These are phyloP conservation scores for Rhodotorula diobovata DNA, from an alignment of 768 basidiomycete species.

Conservation along the genomic window DNA sequence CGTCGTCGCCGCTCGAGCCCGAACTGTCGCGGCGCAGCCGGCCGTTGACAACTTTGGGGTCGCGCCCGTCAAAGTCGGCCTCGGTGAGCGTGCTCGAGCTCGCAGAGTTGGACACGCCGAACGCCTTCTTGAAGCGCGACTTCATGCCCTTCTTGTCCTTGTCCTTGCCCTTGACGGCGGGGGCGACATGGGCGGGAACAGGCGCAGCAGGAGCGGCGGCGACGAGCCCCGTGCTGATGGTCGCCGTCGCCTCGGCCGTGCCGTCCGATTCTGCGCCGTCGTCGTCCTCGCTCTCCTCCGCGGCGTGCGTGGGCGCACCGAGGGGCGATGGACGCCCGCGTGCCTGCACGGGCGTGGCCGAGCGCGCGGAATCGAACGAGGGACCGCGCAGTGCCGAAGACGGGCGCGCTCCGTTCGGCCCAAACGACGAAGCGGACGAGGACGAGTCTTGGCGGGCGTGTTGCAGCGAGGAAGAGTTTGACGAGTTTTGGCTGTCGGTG, in stretches of 20 bases:
- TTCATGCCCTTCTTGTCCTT: constrained; percentile 38
- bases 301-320: background rate
- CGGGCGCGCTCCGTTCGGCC: background rate
- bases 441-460: background rate
- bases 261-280: constrained; percentile 30
- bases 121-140: constrained; percentile 37
- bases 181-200: background rate
- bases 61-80: constrained; percentile 19
- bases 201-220: background rate
- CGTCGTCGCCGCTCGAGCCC: background rate
- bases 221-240: constrained; percentile 1
- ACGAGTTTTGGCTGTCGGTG: constrained; percentile 20
- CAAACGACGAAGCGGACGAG: background rate
- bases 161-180: background rate
- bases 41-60: constrained; percentile 3
- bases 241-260: constrained; percentile 27
- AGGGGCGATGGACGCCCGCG: constrained; percentile 11
- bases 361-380: constrained; percentile 24
- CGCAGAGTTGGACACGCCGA: constrained; percentile 8
- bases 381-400: background rate
- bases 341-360: constrained; percentile 15
- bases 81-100: constrained; percentile 7
- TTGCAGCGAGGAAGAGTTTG: constrained; percentile 1
- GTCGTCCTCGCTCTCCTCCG: constrained; percentile 4
- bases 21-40: constrained; percentile 1